Conservation (phyloP, 179 eudicot species). For the Actinidia arguta region DNA sequence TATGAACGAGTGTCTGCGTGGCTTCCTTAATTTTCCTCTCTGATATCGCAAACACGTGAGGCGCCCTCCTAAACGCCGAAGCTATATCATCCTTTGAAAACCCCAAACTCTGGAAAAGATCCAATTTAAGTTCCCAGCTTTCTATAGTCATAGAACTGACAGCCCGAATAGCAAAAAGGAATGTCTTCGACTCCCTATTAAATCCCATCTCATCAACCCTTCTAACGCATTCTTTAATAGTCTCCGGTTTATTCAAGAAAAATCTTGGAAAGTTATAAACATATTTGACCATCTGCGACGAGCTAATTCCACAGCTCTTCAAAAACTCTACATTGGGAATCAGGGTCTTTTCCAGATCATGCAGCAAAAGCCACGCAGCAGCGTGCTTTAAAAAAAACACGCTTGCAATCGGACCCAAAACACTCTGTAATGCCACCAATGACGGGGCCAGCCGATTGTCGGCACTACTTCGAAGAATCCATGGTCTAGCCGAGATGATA, state of each 20-base stretch:
- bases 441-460: conserved; percentile 20
- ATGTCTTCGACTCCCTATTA: conserved; percentile 33
- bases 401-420: conserved; percentile 33
- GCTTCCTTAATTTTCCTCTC: conserved; percentile 35
- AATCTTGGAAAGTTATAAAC: conserved; percentile 36
- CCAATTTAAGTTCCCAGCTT: no score
- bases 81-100: no score
- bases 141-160: no score
- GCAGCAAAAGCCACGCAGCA: conserved; percentile 32
- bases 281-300: conserved; percentile 17
- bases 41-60: background rate
- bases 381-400: conserved; percentile 30
- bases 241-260: conserved; percentile 27
- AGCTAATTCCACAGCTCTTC: conserved; percentile 37
- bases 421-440: conserved; percentile 29
- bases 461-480: conserved; percentile 20
- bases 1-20: conserved; percentile 23
- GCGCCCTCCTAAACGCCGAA: no score
- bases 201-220: conserved; percentile 48
- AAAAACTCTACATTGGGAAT: conserved; percentile 43
- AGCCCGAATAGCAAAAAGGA: no score
- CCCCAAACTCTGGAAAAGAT: no score
- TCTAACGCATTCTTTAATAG: conserved; percentile 31
- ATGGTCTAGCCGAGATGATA: conserved; percentile 29
- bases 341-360: conserved; percentile 35